phyloP scores from a whole-genome alignment of 2,329 filamentous ascomycete genomes.

The Penicillium thymicola region DNA sequence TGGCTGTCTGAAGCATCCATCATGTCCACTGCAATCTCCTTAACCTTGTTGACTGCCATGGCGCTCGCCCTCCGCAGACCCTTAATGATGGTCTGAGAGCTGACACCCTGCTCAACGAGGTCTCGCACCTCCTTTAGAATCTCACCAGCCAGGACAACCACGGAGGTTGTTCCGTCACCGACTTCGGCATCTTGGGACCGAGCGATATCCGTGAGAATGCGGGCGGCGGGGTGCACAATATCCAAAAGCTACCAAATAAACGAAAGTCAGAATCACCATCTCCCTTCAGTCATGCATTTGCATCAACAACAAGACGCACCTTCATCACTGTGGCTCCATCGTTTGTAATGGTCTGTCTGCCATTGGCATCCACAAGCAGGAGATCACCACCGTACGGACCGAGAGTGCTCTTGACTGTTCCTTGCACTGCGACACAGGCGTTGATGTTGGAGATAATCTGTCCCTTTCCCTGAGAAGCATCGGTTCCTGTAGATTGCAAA shows the following conservation, averaged over 20 bases:
- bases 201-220: slow-evolving; percentile 96
- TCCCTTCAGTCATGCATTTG: not conserved
- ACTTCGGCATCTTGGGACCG: slow-evolving; percentile 99
- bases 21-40: slow-evolving; percentile 79
- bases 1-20: slow-evolving; percentile 73
- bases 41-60: slow-evolving; percentile 97
- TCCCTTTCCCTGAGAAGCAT: slow-evolving; percentile 93
- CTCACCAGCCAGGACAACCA: slow-evolving; percentile 95
- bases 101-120: slow-evolving; percentile 93
- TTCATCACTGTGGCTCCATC: slow-evolving; percentile 99
- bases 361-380: slow-evolving; percentile 92
- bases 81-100: slow-evolving; percentile 97
- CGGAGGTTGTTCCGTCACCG: slow-evolving; percentile 94
- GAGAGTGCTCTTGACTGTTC: slow-evolving; percentile 91
- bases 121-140: slow-evolving; percentile 96
- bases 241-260: slow-evolving; percentile 70
- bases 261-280: slow-evolving; percentile 5
- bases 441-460: slow-evolving; percentile 98
- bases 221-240: slow-evolving; percentile 94
- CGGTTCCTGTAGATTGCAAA: slow-evolving; percentile 66
- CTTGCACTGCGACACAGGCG: slow-evolving; percentile 92
- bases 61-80: slow-evolving; percentile 80
- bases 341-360: slow-evolving; percentile 95
- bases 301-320: slow-evolving; percentile 49
- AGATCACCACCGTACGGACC: slow-evolving; percentile 96